Evolutionary conservation across 2,329 filamentous ascomycete species (phyloP).

Genomic region (Dendryphion nanum): DNA sequence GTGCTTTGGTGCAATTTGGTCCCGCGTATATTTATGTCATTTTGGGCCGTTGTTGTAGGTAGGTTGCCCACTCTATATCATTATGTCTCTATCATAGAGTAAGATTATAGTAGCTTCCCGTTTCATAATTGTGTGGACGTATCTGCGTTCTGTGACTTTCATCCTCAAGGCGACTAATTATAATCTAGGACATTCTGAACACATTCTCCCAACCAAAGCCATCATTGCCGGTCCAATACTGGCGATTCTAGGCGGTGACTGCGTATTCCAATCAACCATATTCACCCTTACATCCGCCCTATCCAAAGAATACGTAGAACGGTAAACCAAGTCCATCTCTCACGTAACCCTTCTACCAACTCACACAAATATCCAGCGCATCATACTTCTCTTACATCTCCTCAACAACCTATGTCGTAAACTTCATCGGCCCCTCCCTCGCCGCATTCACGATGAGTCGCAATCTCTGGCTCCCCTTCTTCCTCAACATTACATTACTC

Average conservation of each 20-base stretch:
- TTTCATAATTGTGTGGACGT: too few species aligned
- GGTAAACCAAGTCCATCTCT: too few species aligned
- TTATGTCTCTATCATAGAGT: too few species aligned
- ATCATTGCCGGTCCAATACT: constrained; percentile 33
- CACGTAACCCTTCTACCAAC: too few species aligned
- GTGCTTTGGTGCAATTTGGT: constrained; percentile 35
- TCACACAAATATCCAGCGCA: too few species aligned
- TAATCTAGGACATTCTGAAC: constrained; percentile 19
- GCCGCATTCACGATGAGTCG: constrained; percentile 35
- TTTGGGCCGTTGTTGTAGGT: constrained; percentile 33
- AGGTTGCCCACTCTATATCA: constrained; percentile 9
- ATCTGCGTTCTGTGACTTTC: too few species aligned
- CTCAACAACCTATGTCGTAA: constrained; percentile 34
- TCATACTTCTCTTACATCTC: constrained; percentile 38
- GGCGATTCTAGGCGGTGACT: constrained; percentile 34
- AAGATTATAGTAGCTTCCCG: too few species aligned
- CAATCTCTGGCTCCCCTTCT: constrained; percentile 38
- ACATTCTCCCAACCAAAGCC: constrained; percentile 26
- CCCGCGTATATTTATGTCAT: constrained; percentile 26
- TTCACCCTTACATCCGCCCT: constrained; percentile 34
- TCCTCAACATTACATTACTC: constrained; percentile 29
- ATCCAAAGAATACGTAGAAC: constrained; percentile 29
- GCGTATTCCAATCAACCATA: constrained; percentile 35
- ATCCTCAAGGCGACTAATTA: too few species aligned
- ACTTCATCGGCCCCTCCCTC: constrained; percentile 34